These are phyloP conservation scores for Porcisia deanei DNA, from an alignment of 208 protist genomes.

Conservation along the genomic window DNA sequence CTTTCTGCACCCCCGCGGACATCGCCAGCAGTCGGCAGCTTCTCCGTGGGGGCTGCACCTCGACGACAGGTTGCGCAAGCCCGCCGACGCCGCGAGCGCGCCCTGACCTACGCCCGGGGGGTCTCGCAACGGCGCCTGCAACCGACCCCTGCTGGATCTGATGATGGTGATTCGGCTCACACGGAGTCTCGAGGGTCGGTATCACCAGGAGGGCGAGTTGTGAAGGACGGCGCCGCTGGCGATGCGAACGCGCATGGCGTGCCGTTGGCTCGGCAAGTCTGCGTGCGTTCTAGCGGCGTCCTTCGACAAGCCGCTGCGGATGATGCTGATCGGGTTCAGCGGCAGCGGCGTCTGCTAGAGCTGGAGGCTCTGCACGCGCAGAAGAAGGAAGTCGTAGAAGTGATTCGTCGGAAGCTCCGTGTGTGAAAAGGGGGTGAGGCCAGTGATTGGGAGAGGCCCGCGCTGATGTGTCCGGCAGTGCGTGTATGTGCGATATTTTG, in stretches of 20 bases:
- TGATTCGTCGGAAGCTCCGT: slow-evolving; percentile 53
- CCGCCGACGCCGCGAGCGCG: slow-evolving; percentile 50
- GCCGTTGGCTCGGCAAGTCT: neutral
- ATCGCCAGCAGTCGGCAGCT: slow-evolving; percentile 3
- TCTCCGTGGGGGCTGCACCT: slow-evolving; percentile 31
- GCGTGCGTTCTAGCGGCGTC: neutral
- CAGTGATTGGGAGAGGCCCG: neutral
- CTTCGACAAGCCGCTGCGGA: neutral
- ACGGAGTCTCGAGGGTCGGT: neutral
- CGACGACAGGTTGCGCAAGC: slow-evolving; percentile 43
- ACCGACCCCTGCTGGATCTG: neutral
- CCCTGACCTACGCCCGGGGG: slow-evolving; percentile 57
- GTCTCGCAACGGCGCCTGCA: slow-evolving; percentile 18
- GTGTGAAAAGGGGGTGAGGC: slow-evolving; percentile 2
- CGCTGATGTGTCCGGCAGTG: neutral
- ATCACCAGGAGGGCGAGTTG: neutral
- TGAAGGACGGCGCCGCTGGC: neutral
- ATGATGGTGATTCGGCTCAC: too few species aligned
- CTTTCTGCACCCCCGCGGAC: neutral
- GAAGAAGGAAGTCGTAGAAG: slow-evolving; percentile 50
- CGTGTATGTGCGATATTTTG: too few species aligned
- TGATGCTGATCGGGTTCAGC: slow-evolving; percentile 28
- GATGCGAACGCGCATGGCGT: neutral
- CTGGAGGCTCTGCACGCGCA: slow-evolving; percentile 58
- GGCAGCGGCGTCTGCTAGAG: slow-evolving; percentile 47